Base-by-base conservation (phyloP, 2,329 filamentous ascomycete genomes). In the Colletotrichum cereale region DNA sequence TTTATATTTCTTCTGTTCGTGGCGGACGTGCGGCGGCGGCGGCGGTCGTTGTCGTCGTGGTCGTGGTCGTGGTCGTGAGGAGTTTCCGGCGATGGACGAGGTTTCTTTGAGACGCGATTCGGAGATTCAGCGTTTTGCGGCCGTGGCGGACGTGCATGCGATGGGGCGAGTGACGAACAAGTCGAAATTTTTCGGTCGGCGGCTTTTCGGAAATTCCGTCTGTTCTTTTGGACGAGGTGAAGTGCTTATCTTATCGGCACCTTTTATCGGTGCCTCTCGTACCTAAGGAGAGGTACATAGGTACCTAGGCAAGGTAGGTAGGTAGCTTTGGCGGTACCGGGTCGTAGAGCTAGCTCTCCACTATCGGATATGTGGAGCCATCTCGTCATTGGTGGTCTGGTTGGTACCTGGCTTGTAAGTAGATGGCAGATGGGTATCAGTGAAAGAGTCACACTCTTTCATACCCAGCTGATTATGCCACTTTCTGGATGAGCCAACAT, bases 191-290 rank as follows among this genome's bases (percentile, higher is more conserved):
- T 57, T 65, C 47, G 34, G 50, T 26, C 38, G 62, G 62, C 62
- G 62, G 62, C 36, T 57, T 58, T 65, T 62, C 60, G 60, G 60
- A 50, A 48, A 62, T 62, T 62, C 60, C 60, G 47, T n/a, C 5
- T 26, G 5, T 36, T 38, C 52, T 24, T 38, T 24, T 38, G 8
- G 40, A 6, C 16, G 3, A 16, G 26, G 44, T n/a, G 10, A 12
- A 3, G n/a, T 16, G 8, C 31, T 63, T 65, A 65, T 65, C 62
- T 65, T 65, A 57, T 57, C 62, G 36, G 24, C 16, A 42, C 18
- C 40, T 42, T n/a, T 24, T 47, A 47, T 47, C 44, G 21, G 44
- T 3, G 2, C 42, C 18, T 44, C 42, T 8, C 38, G n/a, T n/a
- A 0, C 16, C 16, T 21, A 11, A 16, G 16, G n/a, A n/a, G n/a